Base-by-base conservation (phyloP, 1,284 basidiomycete genomes). In the Anthracocystis setariae region DNA sequence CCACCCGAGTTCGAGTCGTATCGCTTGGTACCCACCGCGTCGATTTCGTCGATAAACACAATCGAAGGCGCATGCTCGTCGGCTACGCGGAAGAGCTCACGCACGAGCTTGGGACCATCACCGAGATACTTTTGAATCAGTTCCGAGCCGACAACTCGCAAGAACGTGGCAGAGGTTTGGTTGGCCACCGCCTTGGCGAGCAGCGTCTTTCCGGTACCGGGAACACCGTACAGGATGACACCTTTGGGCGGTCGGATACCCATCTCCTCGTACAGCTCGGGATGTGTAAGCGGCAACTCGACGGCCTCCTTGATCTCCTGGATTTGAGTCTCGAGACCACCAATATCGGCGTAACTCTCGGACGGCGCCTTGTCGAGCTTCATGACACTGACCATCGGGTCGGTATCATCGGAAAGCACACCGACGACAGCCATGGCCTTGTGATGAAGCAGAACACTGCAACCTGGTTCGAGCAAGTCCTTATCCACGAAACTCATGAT, bases 291-390 rank as follows among this genome's bases (percentile, higher is more conserved):
- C 0, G 96, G 96, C 46, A 99, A 87, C 84, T 98, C 96, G 63
- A 99, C 95, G 23, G 95, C 93, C 90, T 99, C 95, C 87, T 98
- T 98, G 83, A 98, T 98, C 85, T 98, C 95, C 84, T 98, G 94
- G 77, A 98, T 98, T 84, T 98, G 96, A 48, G 88, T 87, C 83
- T 98, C 96, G 24, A 99, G 86, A 58, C 95, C 95, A 87, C 96
- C 96, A 77, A 99, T 92, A 82, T 98, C 96, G 35, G 95, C 94
- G 84, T 99, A 99, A 74, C 92, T 96, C 85, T 98, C 96, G 18
- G 94, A 95, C 0, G 96, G 96, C 8, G 95, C 95, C 86, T 98
- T 98, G 70, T 83, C 82, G 43, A 98, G 88, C 84, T 98, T 97
- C 95, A 98, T 98, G 76, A 97, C 92, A 82, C 90, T 96, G 72